Base-by-base conservation (phyloP, 2,329 filamentous ascomycete genomes). In the Alternaria arborescens region DNA sequence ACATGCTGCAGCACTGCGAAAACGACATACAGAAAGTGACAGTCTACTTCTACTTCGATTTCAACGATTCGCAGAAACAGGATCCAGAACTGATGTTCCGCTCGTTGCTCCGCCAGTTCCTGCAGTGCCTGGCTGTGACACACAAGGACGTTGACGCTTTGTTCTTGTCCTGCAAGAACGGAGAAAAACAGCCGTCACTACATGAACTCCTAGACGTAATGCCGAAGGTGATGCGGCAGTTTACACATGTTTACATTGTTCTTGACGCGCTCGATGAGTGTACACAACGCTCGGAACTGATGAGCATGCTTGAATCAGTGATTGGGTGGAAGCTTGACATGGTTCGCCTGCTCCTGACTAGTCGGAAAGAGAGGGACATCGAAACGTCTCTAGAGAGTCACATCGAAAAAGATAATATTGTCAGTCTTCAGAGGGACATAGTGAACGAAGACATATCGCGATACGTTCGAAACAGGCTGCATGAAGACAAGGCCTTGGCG, bases 31-130 rank as follows among this genome's bases (percentile, higher is more conserved):
- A 44, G 0, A 62, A 53, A 18, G 68, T 66, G 12, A 62, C 55
- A 1, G 61, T 60, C 10, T 74, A 74, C 57, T 77, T 75, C 51
- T 75, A 62, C 60, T 76, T 77, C 41, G 67, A 73, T 55, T 82
- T 82, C 66, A 80, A 73, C 5, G 73, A 82, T 50, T 40, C 8
- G 0, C 48, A 71, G 28, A 82, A 82, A 51, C 78, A 80, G 56
- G 41, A 64, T 0, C 44, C 74, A 5, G 72, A 77, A 16, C 62
- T 69, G 0, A 75, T 80, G 69, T 12, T 82, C 2, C 73, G 75
- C 18, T 81, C 79, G 11, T 64, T 83, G 3, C 47, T 81, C 10
- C 59, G 40, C 16, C 81, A 82, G 54, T 64, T 82, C 3, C 72
- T 71, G 47, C 41, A 66, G 22, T 66, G 68, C 14, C 61, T 50